These are phyloP conservation scores for Irpex sp. DNA, from an alignment of 1,284 basidiomycete genomes.

Conservation along the genomic window DNA sequence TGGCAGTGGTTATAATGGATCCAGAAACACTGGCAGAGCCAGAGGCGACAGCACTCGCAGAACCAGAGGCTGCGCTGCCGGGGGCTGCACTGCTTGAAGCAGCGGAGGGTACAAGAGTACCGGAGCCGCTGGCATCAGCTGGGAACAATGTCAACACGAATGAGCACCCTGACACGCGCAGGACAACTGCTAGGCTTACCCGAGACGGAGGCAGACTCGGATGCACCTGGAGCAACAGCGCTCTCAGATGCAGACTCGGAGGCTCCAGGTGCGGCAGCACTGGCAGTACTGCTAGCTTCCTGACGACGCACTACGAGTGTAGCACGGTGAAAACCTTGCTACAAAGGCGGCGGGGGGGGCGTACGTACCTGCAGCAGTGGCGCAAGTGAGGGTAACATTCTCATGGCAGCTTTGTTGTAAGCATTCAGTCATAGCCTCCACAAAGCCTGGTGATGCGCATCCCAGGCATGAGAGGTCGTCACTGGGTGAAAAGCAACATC, in stretches of 20 bases:
- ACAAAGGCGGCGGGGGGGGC: no score
- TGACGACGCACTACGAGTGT: background rate
- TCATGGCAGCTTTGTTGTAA: background rate
- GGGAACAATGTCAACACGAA: background rate
- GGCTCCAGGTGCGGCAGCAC: background rate
- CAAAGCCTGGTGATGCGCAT: background rate
- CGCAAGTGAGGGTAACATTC: background rate
- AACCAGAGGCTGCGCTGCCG: background rate
- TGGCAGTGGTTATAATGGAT: background rate
- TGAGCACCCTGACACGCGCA: background rate
- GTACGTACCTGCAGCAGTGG: background rate
- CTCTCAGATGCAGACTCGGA: background rate
- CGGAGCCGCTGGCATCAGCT: background rate
- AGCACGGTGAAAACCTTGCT: no score
- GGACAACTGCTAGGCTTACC: background rate
- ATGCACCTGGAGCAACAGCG: background rate
- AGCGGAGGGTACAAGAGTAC: background rate
- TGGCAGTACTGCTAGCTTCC: background rate
- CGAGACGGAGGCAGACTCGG: background rate
- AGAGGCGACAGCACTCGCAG: background rate
- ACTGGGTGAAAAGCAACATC: background rate
- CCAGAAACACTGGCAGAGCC: background rate
- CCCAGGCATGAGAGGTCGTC: background rate
- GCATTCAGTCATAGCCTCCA: background rate
- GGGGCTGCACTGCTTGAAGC: background rate